Evolutionary conservation across 2,329 filamentous ascomycete species (phyloP).

Genomic region (Rosellinia necatrix): DNA sequence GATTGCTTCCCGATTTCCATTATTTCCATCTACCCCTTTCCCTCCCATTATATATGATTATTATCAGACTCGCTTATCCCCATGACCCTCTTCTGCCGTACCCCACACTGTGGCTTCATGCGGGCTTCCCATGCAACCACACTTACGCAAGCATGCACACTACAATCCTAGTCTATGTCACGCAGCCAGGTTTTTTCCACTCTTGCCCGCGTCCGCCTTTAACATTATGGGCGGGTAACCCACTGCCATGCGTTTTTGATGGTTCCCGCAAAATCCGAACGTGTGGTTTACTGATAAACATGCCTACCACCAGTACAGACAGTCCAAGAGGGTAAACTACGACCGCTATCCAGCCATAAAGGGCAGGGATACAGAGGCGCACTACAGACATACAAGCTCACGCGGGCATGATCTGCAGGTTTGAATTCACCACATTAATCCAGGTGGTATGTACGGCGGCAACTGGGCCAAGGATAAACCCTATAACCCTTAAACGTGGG

Average conservation of each 20-base stretch:
- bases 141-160: slow-evolving; percentile 21
- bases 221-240: neutral
- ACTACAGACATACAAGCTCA: slow-evolving; percentile 2
- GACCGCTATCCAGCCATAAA: neutral
- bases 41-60: neutral
- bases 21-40: neutral
- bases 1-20: too few species aligned
- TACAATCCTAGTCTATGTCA: slow-evolving; percentile 7
- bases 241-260: slow-evolving; percentile 9
- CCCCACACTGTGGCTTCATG: slow-evolving; percentile 27
- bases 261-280: slow-evolving; percentile 10
- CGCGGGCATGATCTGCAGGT: slow-evolving; percentile 21
- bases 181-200: slow-evolving; percentile 10
- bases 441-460: neutral
- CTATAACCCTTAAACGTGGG: slow-evolving; percentile 18
- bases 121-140: slow-evolving; percentile 19
- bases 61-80: slow-evolving; percentile 16
- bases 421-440: slow-evolving; percentile 11
- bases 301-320: neutral
- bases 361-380: neutral
- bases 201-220: neutral
- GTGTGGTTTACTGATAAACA: neutral
- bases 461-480: slow-evolving; percentile 6
- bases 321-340: neutral
- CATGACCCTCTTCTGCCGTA: slow-evolving; percentile 16